Base-by-base conservation (phyloP, 2,329 filamentous ascomycete species). In the Neofusicoccum cordaticola region DNA sequence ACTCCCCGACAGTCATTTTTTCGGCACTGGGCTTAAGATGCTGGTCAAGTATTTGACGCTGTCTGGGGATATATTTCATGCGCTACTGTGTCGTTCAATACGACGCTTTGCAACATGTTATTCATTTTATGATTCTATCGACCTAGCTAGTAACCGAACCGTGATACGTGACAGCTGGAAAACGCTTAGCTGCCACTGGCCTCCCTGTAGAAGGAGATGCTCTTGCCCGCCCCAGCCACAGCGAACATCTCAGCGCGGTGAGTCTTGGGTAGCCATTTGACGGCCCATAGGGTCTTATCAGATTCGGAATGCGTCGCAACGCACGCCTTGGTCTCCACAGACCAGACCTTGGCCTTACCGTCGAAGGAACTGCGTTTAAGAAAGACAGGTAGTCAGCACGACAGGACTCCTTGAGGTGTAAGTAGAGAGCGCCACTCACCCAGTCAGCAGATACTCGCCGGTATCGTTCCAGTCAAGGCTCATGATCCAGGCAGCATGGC, bases 331-430 rank as follows among this genome's bases (percentile, higher is more conserved):
- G 88, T 86, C 71, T 97, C 93, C 66, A 97, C 86, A 35, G 92
- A 94, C 95, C 95, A 99, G 35, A 98, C 91, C 78, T 97, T 97
- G 66, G 91, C 92, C 77, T 96, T 97, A 42, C 95, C 94, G 73
- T 98, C 93, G 76, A 96, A 92, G 1, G 90, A 88, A 53, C 85
- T 86, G 65, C 13, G 17, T 44, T 39, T 15, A 35, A 17, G 27
- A 31, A 31, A 31, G 27, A 31, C 27, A 31, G 27, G 27, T 31
- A 31, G 27, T 31, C 6, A 31, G 27, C 27, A 31, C 27, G 27
- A 31, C 1, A 31, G 6, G 5, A 31, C 6, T 31, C 27, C 27
- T 31, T 31, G 44, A 67, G 41, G 52, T 62, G 34, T 53, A 45
- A 3, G 39, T 15, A 22, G 31, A 19, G 45, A 8, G 8, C 27